phyloP scores from a whole-genome alignment of 2,329 filamentous ascomycete genomes.

The Paracoccidioides brasiliensis region DNA sequence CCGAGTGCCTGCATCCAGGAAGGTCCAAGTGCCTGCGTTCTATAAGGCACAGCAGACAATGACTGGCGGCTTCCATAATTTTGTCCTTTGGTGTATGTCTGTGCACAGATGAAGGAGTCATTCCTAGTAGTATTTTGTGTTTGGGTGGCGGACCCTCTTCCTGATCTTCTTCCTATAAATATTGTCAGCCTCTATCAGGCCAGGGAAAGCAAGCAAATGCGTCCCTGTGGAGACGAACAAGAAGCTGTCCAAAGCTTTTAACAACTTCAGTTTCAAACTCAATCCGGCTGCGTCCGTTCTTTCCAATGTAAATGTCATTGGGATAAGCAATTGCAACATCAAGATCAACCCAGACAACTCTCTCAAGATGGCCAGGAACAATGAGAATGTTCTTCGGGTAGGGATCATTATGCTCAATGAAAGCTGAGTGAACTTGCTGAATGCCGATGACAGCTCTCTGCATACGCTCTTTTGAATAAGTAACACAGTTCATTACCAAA shows the following conservation, averaged over 20 bases:
- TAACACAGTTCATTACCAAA: conserved; percentile 8
- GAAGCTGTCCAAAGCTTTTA: conserved; percentile 3
- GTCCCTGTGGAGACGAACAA: conserved; percentile 6
- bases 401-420: conserved; percentile 11
- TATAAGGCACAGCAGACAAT: no score
- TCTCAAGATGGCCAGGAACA: conserved; percentile 4
- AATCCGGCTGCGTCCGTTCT: not conserved
- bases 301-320: not conserved
- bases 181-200: conserved; percentile 3
- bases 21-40: no score
- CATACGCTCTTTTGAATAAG: conserved; percentile 9
- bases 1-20: no score
- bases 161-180: conserved; percentile 10
- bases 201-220: not conserved
- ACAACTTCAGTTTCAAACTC: conserved; percentile 2
- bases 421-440: conserved; percentile 8
- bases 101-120: not conserved
- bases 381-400: conserved; percentile 12
- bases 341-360: conserved; percentile 8
- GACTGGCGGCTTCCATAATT: no score
- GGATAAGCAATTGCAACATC: conserved; percentile 2
- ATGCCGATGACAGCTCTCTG: conserved; percentile 7
- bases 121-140: conserved; percentile 11
- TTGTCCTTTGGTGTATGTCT: not conserved
- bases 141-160: conserved; percentile 6